These are phyloP conservation scores for Discostella pseudostelligera DNA, from an alignment of 108 stramenopile species.

Conservation along the genomic window DNA sequence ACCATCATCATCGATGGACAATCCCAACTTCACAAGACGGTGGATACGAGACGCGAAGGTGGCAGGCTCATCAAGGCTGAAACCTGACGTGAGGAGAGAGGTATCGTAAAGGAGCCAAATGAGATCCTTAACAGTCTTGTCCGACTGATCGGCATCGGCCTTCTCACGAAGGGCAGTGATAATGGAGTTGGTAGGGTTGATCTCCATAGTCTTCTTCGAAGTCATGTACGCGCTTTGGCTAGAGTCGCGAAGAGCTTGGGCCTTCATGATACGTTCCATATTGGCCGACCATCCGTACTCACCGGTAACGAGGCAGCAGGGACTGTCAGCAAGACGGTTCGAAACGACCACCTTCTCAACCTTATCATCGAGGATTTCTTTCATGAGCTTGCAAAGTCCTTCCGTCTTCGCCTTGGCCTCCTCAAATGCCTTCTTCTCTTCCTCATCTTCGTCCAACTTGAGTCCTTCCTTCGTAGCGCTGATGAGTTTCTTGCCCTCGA, in stretches of 20 bases:
- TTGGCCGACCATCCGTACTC: constrained; percentile 99
- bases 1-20: constrained; percentile 98
- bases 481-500: constrained; percentile 99
- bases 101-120: constrained; percentile 99
- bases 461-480: constrained; percentile 99
- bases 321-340: constrained; percentile 97
- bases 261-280: constrained; percentile 99
- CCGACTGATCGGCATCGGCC: constrained; percentile 97
- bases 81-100: constrained; percentile 97
- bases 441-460: constrained; percentile 91
- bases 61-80: constrained; percentile 98
- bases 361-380: constrained; percentile 99
- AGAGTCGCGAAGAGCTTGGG: constrained; percentile 99
- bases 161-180: constrained; percentile 97
- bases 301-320: constrained; percentile 98
- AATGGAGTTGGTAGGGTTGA: constrained; percentile 99
- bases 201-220: constrained; percentile 99
- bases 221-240: constrained; percentile 98
- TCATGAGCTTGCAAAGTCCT: constrained; percentile 99
- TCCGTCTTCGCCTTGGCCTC: constrained; percentile 98
- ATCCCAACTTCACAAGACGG: constrained; percentile 98
- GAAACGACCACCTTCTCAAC: constrained; percentile 99
- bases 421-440: constrained; percentile 98
- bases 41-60: constrained; percentile 99
- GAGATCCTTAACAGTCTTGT: constrained; percentile 99